Conservation (phyloP, 371 early-diverging fungal species). For the Sporodiniella umbellata region DNA sequence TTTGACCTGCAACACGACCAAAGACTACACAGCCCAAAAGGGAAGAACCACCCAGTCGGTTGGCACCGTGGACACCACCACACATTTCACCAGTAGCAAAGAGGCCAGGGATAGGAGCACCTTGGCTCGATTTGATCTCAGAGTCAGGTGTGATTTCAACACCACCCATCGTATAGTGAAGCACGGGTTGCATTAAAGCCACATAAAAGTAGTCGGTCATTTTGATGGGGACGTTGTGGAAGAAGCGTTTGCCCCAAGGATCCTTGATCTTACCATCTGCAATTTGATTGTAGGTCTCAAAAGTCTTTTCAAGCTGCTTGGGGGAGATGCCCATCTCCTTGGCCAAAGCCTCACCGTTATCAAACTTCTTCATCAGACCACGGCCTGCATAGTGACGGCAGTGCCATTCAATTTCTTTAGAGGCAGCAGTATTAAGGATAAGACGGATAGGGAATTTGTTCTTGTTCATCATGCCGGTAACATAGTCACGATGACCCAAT, state of each 20-base stretch:
- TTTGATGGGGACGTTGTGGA: conserved; percentile 75
- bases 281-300: conserved; percentile 78
- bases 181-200: conserved; percentile 85
- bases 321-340: conserved; percentile 77
- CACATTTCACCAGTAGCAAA: conserved; percentile 92
- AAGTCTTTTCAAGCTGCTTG: conserved; percentile 69
- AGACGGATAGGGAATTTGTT: conserved; percentile 86
- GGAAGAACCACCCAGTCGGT: conserved; percentile 53
- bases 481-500: conserved; percentile 85
- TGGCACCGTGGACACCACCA: conserved; percentile 56
- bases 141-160: conserved; percentile 83
- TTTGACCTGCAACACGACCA: conserved; percentile 91
- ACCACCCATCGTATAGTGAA: conserved; percentile 98
- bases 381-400: conserved; percentile 92
- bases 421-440: conserved; percentile 80
- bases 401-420: conserved; percentile 93
- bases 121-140: conserved; percentile 62
- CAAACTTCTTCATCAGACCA: conserved; percentile 83
- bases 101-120: conserved; percentile 74
- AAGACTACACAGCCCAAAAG: conserved; percentile 93
- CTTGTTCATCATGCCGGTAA: conserved; percentile 81
- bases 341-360: conserved; percentile 72
- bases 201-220: conserved; percentile 79
- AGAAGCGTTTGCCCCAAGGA: conserved; percentile 92
- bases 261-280: conserved; percentile 71